phyloP scores from a whole-genome alignment of 2,329 filamentous ascomycete genomes.

The Phyllosticta citribraziliensis region DNA sequence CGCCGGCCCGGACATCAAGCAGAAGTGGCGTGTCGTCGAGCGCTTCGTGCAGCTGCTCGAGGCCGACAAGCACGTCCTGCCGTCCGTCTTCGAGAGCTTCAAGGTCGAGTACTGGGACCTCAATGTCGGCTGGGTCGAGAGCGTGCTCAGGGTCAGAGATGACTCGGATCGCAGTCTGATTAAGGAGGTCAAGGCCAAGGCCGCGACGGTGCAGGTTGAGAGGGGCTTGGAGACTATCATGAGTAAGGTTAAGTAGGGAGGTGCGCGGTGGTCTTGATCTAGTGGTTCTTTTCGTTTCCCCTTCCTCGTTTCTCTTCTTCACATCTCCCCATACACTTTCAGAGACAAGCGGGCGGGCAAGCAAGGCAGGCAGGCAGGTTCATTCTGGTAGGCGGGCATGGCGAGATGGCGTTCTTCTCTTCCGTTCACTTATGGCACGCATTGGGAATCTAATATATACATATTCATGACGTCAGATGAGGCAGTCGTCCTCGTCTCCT shows the following conservation, averaged over 20 bases:
- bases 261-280: background rate
- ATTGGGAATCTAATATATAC: no score
- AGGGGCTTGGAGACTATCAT: conserved; percentile 86
- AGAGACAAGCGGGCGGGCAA: no score
- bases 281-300: background rate
- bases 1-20: conserved; percentile 67
- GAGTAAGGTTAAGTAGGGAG: conserved; percentile 69
- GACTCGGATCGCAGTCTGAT: conserved; percentile 91
- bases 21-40: conserved; percentile 87
- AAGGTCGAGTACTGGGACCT: conserved; percentile 88
- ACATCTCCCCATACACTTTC: background rate
- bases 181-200: conserved; percentile 75
- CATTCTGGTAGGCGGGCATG: no score
- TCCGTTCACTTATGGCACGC: no score
- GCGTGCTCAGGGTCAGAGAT: conserved; percentile 73
- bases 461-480: no score
- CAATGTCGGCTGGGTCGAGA: conserved; percentile 91
- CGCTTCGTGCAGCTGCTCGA: conserved; percentile 69
- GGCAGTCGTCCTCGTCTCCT: no score
- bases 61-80: conserved; percentile 61
- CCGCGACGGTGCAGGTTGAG: conserved; percentile 74
- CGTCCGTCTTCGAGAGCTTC: conserved; percentile 72
- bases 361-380: no score
- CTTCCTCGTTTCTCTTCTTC: background rate
- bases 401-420: no score